Conservation (phyloP, 768 basidiomycete species). For the Trametes maxima region DNA sequence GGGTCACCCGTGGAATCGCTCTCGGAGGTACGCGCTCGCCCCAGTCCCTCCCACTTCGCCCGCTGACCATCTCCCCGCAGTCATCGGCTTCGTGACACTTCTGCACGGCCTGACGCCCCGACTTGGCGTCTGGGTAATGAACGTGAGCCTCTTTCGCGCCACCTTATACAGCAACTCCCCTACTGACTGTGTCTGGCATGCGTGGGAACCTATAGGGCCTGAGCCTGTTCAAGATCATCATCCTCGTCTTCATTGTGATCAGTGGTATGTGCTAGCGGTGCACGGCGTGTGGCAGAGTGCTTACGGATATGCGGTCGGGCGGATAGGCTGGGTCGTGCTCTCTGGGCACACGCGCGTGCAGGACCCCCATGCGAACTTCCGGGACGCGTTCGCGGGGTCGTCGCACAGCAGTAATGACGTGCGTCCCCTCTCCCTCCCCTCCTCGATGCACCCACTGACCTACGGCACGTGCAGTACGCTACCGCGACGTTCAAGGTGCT, state of each 20-base stretch:
- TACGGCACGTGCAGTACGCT: slow-evolving; percentile 47
- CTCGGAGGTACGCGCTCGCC: slow-evolving; percentile 44
- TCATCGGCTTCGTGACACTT: slow-evolving; percentile 51
- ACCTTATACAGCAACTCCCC: slow-evolving; percentile 35
- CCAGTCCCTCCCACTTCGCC: background rate
- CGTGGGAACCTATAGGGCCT: slow-evolving; percentile 39
- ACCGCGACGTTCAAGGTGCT: slow-evolving; percentile 64
- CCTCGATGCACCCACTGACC: background rate
- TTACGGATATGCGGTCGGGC: too few relatives aligned
- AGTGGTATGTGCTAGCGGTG: slow-evolving; percentile 37
- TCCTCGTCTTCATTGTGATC: slow-evolving; percentile 57
- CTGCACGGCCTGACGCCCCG: slow-evolving; percentile 56
- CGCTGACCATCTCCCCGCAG: slow-evolving; percentile 31
- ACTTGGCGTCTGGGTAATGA: slow-evolving; percentile 55
- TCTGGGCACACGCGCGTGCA: slow-evolving; percentile 56
- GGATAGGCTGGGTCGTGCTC: slow-evolving; percentile 58
- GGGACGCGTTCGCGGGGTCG: slow-evolving; percentile 57
- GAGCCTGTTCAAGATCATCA: slow-evolving; percentile 55
- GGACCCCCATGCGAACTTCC: slow-evolving; percentile 61
- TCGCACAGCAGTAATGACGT: slow-evolving; percentile 54
- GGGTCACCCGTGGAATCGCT: slow-evolving; percentile 61
- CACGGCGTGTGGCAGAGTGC: background rate
- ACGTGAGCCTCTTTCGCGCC: slow-evolving; percentile 37
- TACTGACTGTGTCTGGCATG: slow-evolving; percentile 2
- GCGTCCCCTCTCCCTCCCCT: slow-evolving; percentile 2